phyloP scores from a whole-genome alignment of 176 grass and related monocot species.

The Musa beccarii region DNA sequence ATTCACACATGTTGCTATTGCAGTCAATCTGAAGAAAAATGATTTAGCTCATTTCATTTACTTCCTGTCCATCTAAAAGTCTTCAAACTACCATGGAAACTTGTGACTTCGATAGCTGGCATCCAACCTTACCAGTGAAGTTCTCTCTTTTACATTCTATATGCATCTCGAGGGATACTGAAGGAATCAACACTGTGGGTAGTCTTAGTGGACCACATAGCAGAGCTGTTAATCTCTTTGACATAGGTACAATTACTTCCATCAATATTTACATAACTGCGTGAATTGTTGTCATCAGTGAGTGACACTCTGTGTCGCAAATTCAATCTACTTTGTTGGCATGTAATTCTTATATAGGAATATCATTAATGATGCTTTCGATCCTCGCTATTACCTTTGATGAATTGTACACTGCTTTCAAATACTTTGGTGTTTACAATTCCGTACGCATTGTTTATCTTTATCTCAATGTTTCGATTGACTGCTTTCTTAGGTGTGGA shows the following conservation, averaged over 20 bases:
- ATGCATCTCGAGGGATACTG: constrained; percentile 33
- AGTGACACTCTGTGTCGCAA: neutral
- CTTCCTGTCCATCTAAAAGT: no score
- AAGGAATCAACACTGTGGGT: constrained; percentile 10
- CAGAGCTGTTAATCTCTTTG: neutral
- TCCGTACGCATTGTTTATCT: no score
- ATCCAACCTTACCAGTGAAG: neutral
- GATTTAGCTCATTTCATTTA: no score
- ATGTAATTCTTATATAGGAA: no score
- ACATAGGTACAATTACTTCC: neutral
- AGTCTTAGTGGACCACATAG: constrained; percentile 4
- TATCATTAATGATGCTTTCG: neutral
- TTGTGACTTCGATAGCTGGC: neutral
- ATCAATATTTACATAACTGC: neutral
- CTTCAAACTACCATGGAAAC: neutral
- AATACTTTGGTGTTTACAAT: no score
- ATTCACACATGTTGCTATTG: no score
- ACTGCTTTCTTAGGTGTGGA: neutral
- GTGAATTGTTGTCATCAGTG: no score
- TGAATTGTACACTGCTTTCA: no score
- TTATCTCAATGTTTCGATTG: neutral
- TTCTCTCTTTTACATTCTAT: constrained; percentile 13
- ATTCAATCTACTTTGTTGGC: neutral
- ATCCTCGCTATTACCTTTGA: neutral
- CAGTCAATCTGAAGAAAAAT: no score